Conservation (phyloP, 331 rosid species). For the Malus hybrid region DNA sequence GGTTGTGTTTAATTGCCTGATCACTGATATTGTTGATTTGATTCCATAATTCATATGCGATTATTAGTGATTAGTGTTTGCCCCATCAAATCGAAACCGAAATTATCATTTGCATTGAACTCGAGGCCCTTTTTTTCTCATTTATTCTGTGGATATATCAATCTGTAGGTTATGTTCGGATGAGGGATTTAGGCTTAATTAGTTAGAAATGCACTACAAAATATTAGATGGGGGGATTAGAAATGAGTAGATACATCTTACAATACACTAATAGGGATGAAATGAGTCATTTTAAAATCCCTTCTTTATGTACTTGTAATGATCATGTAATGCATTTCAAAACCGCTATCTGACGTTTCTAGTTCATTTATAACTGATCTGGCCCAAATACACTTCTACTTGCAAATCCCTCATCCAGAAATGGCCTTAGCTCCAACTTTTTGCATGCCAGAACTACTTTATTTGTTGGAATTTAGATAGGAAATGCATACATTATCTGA, state of each 20-base stretch:
- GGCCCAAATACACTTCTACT: too few species aligned
- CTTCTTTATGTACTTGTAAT: too few species aligned
- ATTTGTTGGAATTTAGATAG: not conserved
- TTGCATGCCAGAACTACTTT: not conserved
- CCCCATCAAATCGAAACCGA: not conserved
- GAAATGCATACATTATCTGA: conserved; percentile 7
- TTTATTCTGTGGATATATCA: not conserved
- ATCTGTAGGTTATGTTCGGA: not conserved
- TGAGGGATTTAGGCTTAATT: not conserved
- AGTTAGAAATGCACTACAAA: not conserved
- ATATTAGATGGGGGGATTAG: not conserved
- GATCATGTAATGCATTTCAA: too few species aligned
- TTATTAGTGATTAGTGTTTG: not conserved
- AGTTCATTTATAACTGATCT: too few species aligned
- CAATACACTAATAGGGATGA: too few species aligned
- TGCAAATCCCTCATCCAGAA: too few species aligned
- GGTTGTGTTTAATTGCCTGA: not conserved
- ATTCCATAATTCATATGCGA: not conserved
- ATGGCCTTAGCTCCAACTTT: too few species aligned
- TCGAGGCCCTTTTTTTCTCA: not conserved
- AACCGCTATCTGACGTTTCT: too few species aligned
- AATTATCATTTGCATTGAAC: not conserved
- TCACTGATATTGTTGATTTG: not conserved
- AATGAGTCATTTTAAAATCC: too few species aligned
- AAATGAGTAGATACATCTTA: too few species aligned